These are phyloP conservation scores for Colletotrichum neosansevieriae DNA, from an alignment of 2,329 filamentous ascomycete genomes.

Conservation along the genomic window DNA sequence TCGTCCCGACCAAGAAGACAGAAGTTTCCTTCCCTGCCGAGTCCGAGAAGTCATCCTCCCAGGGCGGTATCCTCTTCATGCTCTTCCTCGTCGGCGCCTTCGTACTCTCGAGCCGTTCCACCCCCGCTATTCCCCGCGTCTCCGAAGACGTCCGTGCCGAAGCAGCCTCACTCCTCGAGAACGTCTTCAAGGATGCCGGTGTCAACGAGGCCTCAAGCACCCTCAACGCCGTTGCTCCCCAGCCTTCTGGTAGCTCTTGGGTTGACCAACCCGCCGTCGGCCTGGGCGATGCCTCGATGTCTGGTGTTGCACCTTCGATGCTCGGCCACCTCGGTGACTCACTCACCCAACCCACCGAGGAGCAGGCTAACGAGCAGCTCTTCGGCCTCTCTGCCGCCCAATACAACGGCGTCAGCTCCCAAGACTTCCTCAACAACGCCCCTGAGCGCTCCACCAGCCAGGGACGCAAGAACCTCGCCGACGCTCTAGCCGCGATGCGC, in stretches of 20 bases:
- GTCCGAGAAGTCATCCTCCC: constrained; percentile 75
- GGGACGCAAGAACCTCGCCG: constrained; percentile 80
- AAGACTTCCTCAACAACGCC: constrained; percentile 75
- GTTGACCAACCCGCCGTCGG: constrained; percentile 53
- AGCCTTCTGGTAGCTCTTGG: constrained; percentile 65
- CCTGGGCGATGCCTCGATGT: constrained; percentile 59
- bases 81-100: constrained; percentile 96
- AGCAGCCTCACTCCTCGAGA: constrained; percentile 81
- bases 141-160: constrained; percentile 85
- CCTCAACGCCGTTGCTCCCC: constrained; percentile 61
- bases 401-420: constrained; percentile 86
- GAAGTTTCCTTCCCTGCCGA: constrained; percentile 61
- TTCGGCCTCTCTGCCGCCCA: constrained; percentile 89
- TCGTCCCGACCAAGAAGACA: constrained; percentile 66
- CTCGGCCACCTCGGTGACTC: constrained; percentile 76
- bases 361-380: constrained; percentile 88
- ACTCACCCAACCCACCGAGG: constrained; percentile 80
- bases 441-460: constrained; percentile 68
- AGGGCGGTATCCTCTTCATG: constrained; percentile 90
- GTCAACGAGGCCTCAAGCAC: constrained; percentile 61
- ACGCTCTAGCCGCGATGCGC: constrained; percentile 85
- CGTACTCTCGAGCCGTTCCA: constrained; percentile 85
- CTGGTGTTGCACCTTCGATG: constrained; percentile 66
- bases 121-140: constrained; percentile 80
- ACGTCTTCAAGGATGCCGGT: constrained; percentile 84